A percentile compares a stretch with the other conserved stretches of the same genome.
phyloP scores from a whole-genome alignment of 306 rosid species.

The Cucurbita pepo region DNA sequence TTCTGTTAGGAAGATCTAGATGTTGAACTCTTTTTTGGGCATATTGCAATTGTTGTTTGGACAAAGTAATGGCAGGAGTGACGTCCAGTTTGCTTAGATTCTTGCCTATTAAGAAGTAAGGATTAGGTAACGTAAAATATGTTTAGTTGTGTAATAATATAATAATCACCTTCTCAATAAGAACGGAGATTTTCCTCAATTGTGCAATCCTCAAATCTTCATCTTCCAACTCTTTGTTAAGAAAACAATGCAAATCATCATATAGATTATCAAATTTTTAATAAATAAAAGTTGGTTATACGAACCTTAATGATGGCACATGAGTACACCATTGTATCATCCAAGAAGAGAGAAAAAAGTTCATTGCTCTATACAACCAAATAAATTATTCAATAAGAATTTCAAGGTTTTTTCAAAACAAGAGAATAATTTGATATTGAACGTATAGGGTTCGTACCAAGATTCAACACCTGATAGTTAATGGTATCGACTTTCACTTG shows the following conservation, averaged over 20 bases:
- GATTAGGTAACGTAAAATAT: no score
- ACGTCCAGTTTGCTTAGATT: conserved; percentile 57
- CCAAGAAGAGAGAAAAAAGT: conserved; percentile 74
- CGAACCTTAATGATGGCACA: conserved; percentile 67
- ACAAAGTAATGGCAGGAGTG: conserved; percentile 71
- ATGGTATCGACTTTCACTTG: no score
- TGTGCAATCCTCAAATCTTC: conserved; percentile 71
- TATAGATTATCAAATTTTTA: no score
- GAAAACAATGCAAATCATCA: background rate
- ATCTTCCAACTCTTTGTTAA: conserved; percentile 30
- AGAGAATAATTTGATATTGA: no score
- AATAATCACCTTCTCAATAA: conserved; percentile 37
- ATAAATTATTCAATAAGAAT: no score
- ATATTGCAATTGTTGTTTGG: conserved; percentile 53
- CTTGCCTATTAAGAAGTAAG: conserved; percentile 23
- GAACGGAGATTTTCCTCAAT: conserved; percentile 43
- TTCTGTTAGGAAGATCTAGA: conserved; percentile 22
- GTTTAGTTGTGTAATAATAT: background rate
- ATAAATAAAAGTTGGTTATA: no score
- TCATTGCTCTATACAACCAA: conserved; percentile 41
- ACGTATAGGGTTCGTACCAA: no score
- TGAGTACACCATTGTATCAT: conserved; percentile 70
- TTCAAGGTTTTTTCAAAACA: no score
- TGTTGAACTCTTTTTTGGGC: conserved; percentile 52
- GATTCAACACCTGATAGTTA: no score